Percentiles rank a stretch among this genome's conserved stretches.
phyloP scores from a whole-genome alignment of 768 basidiomycete genomes.

The Boletus sensibilis region DNA sequence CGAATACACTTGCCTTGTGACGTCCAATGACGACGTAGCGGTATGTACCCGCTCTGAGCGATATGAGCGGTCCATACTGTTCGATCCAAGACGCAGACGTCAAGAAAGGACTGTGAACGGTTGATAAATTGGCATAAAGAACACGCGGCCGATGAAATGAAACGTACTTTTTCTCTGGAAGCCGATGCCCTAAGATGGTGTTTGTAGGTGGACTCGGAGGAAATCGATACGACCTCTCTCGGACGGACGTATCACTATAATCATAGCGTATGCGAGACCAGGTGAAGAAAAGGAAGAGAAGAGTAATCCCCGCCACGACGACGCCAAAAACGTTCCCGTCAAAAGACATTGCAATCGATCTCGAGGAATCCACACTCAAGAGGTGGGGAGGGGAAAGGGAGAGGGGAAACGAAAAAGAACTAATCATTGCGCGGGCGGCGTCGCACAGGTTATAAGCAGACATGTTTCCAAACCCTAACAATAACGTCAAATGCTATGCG shows the following conservation, averaged over 20 bases:
- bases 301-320: neutral
- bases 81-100: constrained; percentile 52
- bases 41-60: constrained; percentile 43
- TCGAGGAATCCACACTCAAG: neutral
- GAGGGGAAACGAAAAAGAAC: neutral
- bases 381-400: too few species aligned
- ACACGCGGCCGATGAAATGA: neutral
- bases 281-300: constrained; percentile 1
- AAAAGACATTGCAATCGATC: neutral
- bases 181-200: constrained; percentile 1
- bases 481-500: too few species aligned
- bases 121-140: neutral
- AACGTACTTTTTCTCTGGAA: constrained; percentile 6
- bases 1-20: constrained; percentile 8
- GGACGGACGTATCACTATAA: neutral
- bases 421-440: neutral
- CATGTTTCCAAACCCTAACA: too few species aligned
- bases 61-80: constrained; percentile 56
- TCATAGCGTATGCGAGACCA: neutral
- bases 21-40: constrained; percentile 22
- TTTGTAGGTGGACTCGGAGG: constrained; percentile 10
- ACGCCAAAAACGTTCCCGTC: neutral
- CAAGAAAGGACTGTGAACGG: constrained; percentile 5
- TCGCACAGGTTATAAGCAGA: too few species aligned
- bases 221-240: neutral